A percentile compares a stretch with the other conserved stretches of the same genome.
Evolutionary conservation across 345 rosid species (phyloP).

Genomic region (Eucalyptus pauciflora): DNA sequence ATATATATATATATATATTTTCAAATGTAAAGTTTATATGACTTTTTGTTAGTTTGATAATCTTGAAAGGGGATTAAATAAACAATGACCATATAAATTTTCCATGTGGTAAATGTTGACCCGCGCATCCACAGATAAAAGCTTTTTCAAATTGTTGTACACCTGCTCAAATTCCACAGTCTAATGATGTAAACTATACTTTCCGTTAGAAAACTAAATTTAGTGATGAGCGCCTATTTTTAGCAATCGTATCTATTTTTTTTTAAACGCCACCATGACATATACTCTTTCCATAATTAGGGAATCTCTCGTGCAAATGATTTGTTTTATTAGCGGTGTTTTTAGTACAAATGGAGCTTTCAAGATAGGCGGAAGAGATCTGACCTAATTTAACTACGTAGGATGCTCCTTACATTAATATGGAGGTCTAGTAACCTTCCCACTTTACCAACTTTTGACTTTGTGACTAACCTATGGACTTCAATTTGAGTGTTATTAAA

Average conservation of each 20-base stretch:
- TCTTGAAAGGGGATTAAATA: neutral
- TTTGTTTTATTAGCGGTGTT: neutral
- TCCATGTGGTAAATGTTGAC: neutral
- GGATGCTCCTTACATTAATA: neutral
- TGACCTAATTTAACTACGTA: neutral
- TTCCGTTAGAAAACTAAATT: neutral
- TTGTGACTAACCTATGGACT: neutral
- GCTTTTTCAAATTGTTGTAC: neutral
- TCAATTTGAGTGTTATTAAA: neutral
- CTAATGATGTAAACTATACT: neutral
- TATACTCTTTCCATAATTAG: neutral
- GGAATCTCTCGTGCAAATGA: neutral
- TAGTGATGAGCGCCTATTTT: neutral
- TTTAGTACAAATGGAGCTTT: neutral
- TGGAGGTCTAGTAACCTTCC: neutral
- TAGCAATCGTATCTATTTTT: neutral
- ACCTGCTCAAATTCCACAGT: neutral
- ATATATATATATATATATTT: neutral
- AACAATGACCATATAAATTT: neutral
- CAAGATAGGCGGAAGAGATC: neutral
- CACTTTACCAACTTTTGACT: neutral
- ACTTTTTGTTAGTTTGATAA: neutral
- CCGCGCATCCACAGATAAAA: neutral
- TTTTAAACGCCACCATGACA: neutral
- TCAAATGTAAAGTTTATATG: neutral